These are phyloP conservation scores for Nidularia pulvinata DNA, from an alignment of 768 basidiomycete genomes.

Conservation along the genomic window DNA sequence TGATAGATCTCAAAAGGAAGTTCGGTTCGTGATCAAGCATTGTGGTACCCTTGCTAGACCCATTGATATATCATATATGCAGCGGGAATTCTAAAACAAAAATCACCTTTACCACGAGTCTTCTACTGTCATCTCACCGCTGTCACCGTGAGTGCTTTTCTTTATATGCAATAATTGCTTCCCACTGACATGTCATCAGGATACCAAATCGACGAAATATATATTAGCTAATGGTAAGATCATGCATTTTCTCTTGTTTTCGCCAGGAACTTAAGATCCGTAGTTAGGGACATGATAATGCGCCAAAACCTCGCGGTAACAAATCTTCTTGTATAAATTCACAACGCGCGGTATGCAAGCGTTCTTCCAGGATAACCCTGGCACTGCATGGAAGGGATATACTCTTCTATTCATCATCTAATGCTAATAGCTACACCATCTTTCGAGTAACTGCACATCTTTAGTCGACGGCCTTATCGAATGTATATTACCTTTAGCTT, in stretches of 20 bases:
- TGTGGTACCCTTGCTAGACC: neutral
- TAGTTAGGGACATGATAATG: slow-evolving; percentile 49
- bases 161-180: neutral
- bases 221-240: slow-evolving; percentile 46
- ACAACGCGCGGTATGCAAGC: neutral
- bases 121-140: slow-evolving; percentile 72
- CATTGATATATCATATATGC: neutral
- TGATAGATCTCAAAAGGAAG: slow-evolving; percentile 38
- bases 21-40: slow-evolving; percentile 31
- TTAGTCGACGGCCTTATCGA: no score
- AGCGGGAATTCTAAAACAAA: slow-evolving; percentile 42
- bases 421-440: no score
- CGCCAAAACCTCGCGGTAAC: slow-evolving; percentile 38
- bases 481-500: no score
- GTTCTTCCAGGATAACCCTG: no score
- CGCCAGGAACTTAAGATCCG: neutral
- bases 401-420: no score
- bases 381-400: no score
- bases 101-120: slow-evolving; percentile 39
- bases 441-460: no score
- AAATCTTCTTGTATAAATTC: slow-evolving; percentile 24
- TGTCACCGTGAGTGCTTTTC: slow-evolving; percentile 49
- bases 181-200: slow-evolving; percentile 28
- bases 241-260: no score
- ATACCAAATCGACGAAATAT: slow-evolving; percentile 53